Base-by-base conservation (phyloP, 305 asterid genomes). In the Withania somnifera region DNA sequence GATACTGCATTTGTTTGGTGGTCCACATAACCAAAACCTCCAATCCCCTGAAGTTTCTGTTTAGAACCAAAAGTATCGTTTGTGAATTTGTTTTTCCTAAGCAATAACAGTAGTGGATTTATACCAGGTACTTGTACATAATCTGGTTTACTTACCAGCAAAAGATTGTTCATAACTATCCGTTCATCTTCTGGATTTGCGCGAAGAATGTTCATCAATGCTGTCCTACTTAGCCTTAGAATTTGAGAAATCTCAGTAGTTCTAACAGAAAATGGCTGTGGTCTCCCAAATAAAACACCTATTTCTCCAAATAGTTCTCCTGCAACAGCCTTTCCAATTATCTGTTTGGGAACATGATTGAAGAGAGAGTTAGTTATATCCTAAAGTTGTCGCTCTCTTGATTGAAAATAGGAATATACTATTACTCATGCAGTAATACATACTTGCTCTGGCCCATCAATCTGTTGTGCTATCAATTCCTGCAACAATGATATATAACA, bases 281-380 rank as follows among this genome's bases (percentile, higher is more conserved):
- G 91, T 64, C 88, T 91, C 77, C 91, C 90, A 56, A 86, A 91
- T 66, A 95, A 84, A 78, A 95, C 93, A 13, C 97, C 97, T 7
- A 92, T 78, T 69, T 95, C 98, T 67, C 99, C 98, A 20, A 93
- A 88, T 30, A 89, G 89, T 45, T 95, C 98, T 69, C 94, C 97
- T 47, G 91, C 78, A 10, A 84, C 84, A 67, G 93, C 94, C 87
- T 88, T 92, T 36, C 97, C 95, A 24, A 92, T 82, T 51, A 86
- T 85, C 98, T 93, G 89, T 67, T 50, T 28, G 28, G n/a, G 17
- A 28, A 73, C n/a, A n/a, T n/a, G n/a, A n/a, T n/a, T n/a, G 42
- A 13, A 73, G 22, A 69, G 56, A 26, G 24, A 51, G 60, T 76
- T 75, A 1, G 17, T 38, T 15, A 38, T 1, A 76, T 76, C 42